Evolutionary conservation across 768 basidiomycete species (phyloP), one percentile per base, ranked within the genome.

Genomic region (Collybia sordida): DNA sequence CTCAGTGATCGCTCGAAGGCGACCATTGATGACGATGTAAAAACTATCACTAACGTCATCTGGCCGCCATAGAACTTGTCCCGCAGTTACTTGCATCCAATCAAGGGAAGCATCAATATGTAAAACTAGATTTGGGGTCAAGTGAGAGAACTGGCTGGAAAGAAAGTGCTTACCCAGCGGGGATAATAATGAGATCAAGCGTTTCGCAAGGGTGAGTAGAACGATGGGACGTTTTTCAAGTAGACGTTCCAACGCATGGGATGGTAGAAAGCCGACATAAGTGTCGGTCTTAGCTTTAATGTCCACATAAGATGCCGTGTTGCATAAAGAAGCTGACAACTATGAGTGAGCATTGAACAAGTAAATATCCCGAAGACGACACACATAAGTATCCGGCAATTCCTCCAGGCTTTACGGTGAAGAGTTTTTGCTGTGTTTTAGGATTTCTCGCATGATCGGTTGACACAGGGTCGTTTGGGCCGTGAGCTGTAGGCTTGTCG

Each of bases 1-100:
- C 60, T 98, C 94, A 12, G 82, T 78, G 51, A 98, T 87, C 2
- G 93, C 90, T 53, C 97, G 84, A 15, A 99, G 72, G 58, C 97
- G 93, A 42, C 97, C 97, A 63, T 98, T 96, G 64, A 96, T 91
- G 54, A 96, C 97, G 51, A 99, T 97, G 65, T 97, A 98, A 68
- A 98, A 98, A 59, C 93, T 95, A 61, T 98, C 92, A 55, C 95
- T 93, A 41, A 72, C 73, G 52, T 98, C 97, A 25, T 88, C 85
- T 25, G 94, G 88, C 25, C 95, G 80, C 87, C 95, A 98, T 23
- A 96, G 74, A 37, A 97, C 93, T 67, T 98, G 94, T 1, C 97
- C 93, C 1, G 94, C 93, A 55, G 87, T 86, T 6, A 95, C 92
- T 69, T 98, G 97, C 82, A 93, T 90, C 97, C 97, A 99, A 61